Conservation (phyloP, 805 yeast species). For the Saturnispora quitensis region DNA sequence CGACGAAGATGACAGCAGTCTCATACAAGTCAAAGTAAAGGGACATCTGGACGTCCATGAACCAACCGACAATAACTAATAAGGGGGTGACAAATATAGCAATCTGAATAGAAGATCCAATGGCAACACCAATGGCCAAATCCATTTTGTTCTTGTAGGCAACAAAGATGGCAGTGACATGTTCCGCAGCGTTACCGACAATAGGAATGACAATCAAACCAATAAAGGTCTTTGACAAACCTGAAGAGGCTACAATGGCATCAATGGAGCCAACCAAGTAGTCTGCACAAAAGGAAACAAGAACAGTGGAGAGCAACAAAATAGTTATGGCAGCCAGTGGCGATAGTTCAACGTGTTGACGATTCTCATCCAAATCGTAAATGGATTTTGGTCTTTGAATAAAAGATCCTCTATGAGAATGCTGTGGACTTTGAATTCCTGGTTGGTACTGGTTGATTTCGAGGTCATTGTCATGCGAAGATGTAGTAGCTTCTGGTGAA, state of each 20-base stretch:
- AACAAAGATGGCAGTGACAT: conserved; percentile 91
- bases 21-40: conserved; percentile 87
- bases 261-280: conserved; percentile 90
- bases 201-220: conserved; percentile 92
- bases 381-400: conserved; percentile 24
- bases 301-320: conserved; percentile 56
- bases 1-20: conserved; percentile 82
- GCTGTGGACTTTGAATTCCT: neutral
- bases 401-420: conserved; percentile 20
- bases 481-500: neutral
- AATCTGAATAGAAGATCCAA: conserved; percentile 92
- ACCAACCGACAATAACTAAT: conserved; percentile 93
- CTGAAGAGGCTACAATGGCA: conserved; percentile 72
- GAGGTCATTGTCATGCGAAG: neutral
- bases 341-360: conserved; percentile 34
- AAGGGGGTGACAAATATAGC: conserved; percentile 94
- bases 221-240: conserved; percentile 88
- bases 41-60: conserved; percentile 83
- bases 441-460: neutral
- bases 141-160: conserved; percentile 97
- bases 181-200: conserved; percentile 98
- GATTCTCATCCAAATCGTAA: conserved; percentile 21
- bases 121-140: conserved; percentile 91
- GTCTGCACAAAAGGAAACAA: conserved; percentile 89
- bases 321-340: conserved; percentile 45